Base-by-base conservation (phyloP, 2,329 filamentous ascomycete genomes). In the Colletotrichum filicis region DNA sequence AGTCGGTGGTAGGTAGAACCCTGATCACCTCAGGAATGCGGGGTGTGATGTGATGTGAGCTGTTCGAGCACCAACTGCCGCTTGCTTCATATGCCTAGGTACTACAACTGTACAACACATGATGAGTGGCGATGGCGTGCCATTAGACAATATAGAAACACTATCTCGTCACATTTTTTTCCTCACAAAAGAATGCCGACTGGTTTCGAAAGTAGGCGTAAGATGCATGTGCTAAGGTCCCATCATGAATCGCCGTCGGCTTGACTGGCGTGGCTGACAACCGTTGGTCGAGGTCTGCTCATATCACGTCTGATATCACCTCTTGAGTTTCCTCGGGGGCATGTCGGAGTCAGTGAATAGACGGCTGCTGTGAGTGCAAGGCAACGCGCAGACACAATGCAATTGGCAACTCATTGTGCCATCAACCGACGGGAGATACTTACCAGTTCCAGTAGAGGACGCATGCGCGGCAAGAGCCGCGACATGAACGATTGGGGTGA, bases 61-160 rank as follows among this genome's bases (percentile, higher is more conserved):
- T 49, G 42, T 49, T 53, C 58, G 37, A 69, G 24, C 42, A 37
- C 37, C 69, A 72, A 64, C 59, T 72, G 65, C 69, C 66, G 53
- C 49, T 68, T 14, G 52, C 26, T 32, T 11, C 30, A 32, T 32
- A 32, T 32, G 30, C 30, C 30, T 9, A 30, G 30, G 30, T 32
- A 32, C 30, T 32, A 32, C 8, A 9, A 32, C 9, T 32, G 30
- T 32, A 32, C 30, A 11, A 32, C 30, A 32, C 30, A 32, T 32
- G n/a, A 8, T 32, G 32, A 32, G 57, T 12, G 30, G 16, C 28
- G 28, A 32, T 30, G 64, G 53, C 30, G 42, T 62, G 56, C 22
- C 55, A 63, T 61, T 53, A 58, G 52, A 32, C 32, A 22, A 55
- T 7, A 30, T 26, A 28, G 46, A 32, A 42, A 42, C 37, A 42